Base-by-base conservation (phyloP, 768 basidiomycete species). In the Lentinula sp. region DNA sequence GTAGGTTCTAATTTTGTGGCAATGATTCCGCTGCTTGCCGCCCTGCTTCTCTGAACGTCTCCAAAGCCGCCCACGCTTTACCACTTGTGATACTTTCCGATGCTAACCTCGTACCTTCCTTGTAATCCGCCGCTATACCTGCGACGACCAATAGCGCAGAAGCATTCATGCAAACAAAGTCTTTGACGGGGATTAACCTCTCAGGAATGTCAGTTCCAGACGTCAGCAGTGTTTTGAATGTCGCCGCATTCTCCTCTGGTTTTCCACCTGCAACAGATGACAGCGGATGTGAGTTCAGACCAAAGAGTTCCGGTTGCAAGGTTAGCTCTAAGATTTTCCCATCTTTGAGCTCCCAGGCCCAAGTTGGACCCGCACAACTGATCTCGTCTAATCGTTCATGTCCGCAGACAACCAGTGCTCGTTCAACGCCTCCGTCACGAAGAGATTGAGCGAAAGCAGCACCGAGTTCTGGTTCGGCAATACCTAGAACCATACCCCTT, bases 321-420 rank as follows among this genome's bases (percentile, higher is more conserved):
- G 79, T 80, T 35, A 74, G 76, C 65, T 86, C 81, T 0, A 79
- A 82, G 68, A 97, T 85, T 40, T 74, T 66, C 37, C 89, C 91
- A 18, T 91, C 77, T 49, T 80, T 80, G 64, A 96, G 83, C 61
- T 89, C 86, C 95, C 94, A 91, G 39, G 83, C 89, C 74, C 82
- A 82, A 10, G 95, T 95, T 13, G 88, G 85, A 1, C 96, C 97
- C 0, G 93, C 95, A 66, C 93, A 95, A 71, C 90, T 93, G 70
- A 99, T 92, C 78, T 98, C 96, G 73, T 98, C 96, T 46, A 99
- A 77, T 1, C 84, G 84, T 70, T 98, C 96, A 35, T 82, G 84
- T 1, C 96, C 96, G 67, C 95, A 98, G 0, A 99, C 96, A 18
- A 99, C 94, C 60, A 95, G 75, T 0, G 94, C 96, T 37, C 91